A percentile compares a stretch with the other conserved stretches of the same genome.
Conservation (phyloP, 129 eudicot species). For the Artemisia tridentata region DNA sequence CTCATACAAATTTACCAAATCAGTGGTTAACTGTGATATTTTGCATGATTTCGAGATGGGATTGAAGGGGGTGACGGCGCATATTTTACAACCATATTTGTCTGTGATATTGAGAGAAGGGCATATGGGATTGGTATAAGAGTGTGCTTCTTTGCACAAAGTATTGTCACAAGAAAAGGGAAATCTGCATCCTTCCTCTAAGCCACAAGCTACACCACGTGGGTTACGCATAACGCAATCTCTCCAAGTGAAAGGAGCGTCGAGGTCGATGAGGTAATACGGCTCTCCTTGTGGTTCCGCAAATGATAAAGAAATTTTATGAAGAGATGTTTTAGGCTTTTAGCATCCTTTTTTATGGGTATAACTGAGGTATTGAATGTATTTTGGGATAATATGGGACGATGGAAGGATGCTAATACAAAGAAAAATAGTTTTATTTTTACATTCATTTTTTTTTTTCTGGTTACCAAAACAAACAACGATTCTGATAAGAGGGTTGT, state of each 20-base stretch:
- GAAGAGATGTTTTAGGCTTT: not conserved
- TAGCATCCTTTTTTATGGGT: constrained; percentile 2
- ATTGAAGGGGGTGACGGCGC: not conserved
- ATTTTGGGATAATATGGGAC: not conserved
- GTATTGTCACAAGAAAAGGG: too few species aligned
- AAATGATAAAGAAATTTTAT: not conserved
- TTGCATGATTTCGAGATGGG: constrained; percentile 10
- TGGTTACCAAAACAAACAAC: too few species aligned
- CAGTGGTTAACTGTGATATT: not conserved
- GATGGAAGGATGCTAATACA: not conserved
- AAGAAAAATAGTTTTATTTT: not conserved
- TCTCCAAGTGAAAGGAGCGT: constrained; percentile 2
- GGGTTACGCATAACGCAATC: not conserved
- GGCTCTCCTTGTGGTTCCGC: not conserved
- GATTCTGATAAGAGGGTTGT: too few species aligned
- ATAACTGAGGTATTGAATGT: not conserved
- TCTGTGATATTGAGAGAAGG: not conserved
- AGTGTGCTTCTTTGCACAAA: too few species aligned
- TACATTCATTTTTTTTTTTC: too few species aligned
- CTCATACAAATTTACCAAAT: not conserved
- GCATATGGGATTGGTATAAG: too few species aligned
- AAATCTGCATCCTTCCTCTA: constrained; percentile 13
- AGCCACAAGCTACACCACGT: not conserved
- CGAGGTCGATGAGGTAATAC: constrained; percentile 13
- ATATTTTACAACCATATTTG: constrained; percentile 8